A percentile compares a stretch with the other conserved stretches of the same genome.
Evolutionary conservation across 2,329 filamentous ascomycete genomes (phyloP).

Genomic region (Neurospora crassa): DNA sequence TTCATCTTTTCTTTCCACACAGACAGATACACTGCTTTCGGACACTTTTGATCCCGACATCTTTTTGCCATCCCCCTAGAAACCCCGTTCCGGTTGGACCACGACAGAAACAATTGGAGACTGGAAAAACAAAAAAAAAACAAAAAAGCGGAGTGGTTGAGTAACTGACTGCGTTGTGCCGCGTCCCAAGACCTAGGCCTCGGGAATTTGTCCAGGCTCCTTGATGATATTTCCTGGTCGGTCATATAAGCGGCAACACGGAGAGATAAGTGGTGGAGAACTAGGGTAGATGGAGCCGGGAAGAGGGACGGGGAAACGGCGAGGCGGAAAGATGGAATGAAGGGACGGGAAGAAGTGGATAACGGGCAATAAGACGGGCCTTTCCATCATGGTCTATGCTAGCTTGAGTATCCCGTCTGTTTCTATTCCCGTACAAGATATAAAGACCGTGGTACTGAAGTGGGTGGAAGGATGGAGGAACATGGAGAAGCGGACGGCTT

Average conservation of each 20-base stretch:
- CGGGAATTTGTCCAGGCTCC: background rate
- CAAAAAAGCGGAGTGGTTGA: background rate
- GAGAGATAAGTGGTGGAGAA: background rate
- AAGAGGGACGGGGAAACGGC: background rate
- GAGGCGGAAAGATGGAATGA: background rate
- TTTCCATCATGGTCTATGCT: background rate
- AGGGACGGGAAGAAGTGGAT: background rate
- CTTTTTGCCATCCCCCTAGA: background rate
- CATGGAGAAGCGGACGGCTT: background rate
- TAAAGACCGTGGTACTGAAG: background rate
- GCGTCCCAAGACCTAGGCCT: background rate
- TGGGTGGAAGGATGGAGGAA: background rate
- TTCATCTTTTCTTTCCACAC: background rate
- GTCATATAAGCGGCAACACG: background rate
- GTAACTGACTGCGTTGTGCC: background rate
- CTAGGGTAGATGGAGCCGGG: background rate
- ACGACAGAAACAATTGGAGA: background rate
- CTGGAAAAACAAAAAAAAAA: too few relatives aligned
- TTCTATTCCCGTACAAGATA: background rate
- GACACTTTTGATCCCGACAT: background rate
- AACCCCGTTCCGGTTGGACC: background rate
- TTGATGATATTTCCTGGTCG: conserved; percentile 1
- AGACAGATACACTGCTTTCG: background rate
- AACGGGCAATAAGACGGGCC: background rate
- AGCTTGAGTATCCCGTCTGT: background rate